These are phyloP conservation scores for Dichomitus squalens DNA, from an alignment of 1,284 basidiomycete species.

Conservation along the genomic window DNA sequence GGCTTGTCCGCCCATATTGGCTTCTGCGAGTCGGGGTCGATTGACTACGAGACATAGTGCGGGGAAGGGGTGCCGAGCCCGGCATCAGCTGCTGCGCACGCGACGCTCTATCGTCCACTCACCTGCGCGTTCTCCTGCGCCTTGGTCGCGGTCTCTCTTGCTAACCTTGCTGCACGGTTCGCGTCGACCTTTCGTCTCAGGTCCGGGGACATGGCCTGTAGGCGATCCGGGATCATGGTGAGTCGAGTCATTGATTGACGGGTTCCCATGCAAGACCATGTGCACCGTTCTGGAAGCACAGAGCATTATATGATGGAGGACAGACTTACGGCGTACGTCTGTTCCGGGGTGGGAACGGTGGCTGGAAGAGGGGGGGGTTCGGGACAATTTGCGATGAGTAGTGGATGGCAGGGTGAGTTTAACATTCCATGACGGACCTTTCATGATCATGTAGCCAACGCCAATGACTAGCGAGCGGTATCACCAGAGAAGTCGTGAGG, in stretches of 20 bases:
- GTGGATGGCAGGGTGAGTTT: background rate
- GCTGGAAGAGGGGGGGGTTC: slow-evolving; percentile 39
- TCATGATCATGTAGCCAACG: slow-evolving; percentile 66
- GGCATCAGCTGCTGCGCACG: slow-evolving; percentile 12
- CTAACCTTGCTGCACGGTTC: slow-evolving; percentile 54
- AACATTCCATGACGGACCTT: slow-evolving; percentile 44
- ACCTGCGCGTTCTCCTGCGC: slow-evolving; percentile 61
- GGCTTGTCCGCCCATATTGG: slow-evolving; percentile 51
- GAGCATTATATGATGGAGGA: background rate
- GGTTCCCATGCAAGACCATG: background rate
- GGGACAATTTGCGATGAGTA: background rate
- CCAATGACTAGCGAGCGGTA: slow-evolving; percentile 51
- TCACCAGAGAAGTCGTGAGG: background rate
- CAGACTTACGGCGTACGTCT: slow-evolving; percentile 54
- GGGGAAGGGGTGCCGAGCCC: background rate
- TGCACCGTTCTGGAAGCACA: background rate
- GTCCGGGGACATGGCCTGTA: slow-evolving; percentile 68
- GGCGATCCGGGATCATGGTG: background rate
- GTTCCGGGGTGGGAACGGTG: slow-evolving; percentile 61
- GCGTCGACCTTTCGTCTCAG: slow-evolving; percentile 67
- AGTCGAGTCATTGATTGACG: background rate
- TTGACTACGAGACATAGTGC: slow-evolving; percentile 22
- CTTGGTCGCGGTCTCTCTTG: slow-evolving; percentile 55
- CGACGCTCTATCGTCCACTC: slow-evolving; percentile 24
- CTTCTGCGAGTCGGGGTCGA: slow-evolving; percentile 50